phyloP scores from a whole-genome alignment of 225 moss, liverwort and hornwort species.

The Takakia lepidozioides region DNA sequence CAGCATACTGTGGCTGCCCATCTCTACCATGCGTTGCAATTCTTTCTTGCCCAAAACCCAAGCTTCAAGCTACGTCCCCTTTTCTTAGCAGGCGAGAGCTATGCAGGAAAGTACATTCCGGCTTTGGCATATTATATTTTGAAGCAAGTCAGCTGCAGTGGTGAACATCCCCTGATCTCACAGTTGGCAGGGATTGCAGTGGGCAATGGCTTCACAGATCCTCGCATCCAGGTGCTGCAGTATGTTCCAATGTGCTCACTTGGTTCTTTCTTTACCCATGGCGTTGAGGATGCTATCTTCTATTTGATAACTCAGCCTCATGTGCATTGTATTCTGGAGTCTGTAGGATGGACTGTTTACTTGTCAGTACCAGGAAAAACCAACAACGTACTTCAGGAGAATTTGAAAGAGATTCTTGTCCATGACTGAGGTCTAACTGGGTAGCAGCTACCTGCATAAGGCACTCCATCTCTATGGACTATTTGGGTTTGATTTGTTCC shows the following conservation, averaged over 20 bases:
- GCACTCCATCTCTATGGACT: too few relatives aligned
- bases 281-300: too few relatives aligned
- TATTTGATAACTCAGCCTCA: too few relatives aligned
- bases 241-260: neutral
- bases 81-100: constrained; percentile 85
- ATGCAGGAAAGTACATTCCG: constrained; percentile 85
- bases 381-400: too few relatives aligned
- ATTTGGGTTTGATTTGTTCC: too few relatives aligned
- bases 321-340: too few relatives aligned
- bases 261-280: neutral
- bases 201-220: constrained; percentile 88
- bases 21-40: constrained; percentile 56
- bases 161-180: constrained; percentile 20
- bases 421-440: too few relatives aligned
- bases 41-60: constrained; percentile 44
- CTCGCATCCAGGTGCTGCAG: constrained; percentile 56
- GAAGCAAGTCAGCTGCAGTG: constrained; percentile 15
- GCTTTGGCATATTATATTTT: constrained; percentile 74
- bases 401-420: too few relatives aligned
- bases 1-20: constrained; percentile 59
- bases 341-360: too few relatives aligned
- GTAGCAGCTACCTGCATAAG: too few relatives aligned
- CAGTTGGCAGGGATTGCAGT: constrained; percentile 82
- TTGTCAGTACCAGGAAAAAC: too few relatives aligned
- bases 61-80: constrained; percentile 59